Evolutionary conservation across 2,329 filamentous ascomycete species (phyloP), one percentile per base, ranked within the genome.

Genomic region (Orbilia brochopaga): DNA sequence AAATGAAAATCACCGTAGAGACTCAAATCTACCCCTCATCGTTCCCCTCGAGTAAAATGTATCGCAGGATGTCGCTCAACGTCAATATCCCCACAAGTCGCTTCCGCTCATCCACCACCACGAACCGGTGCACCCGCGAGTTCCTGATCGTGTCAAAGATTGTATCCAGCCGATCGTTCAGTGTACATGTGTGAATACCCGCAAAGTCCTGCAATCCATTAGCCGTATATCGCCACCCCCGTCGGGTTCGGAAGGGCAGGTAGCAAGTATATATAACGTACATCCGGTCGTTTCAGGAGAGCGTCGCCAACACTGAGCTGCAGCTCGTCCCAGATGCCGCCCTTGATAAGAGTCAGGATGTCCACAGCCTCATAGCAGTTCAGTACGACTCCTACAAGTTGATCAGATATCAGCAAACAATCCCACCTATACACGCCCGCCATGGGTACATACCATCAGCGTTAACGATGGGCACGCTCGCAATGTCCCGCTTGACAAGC

Each of bases 331-430:
- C 97, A 97, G 37, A 87, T 87, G 19, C 92, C 92, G 21, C 91
- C 92, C 80, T 95, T 96, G 81, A 99, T 96, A 76, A 96, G 88
- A 0, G 92, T 89, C 76, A 99, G 96, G 72, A 99, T 92, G 80
- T 99, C 94, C 56, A 99, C 92, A 1, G 94, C 91, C 81, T 99
- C 95, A 77, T 99, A 99, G 10, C 97, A 92, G 78, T 99, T 99
- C 74, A 97, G 86, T 0, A 99, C 87, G 32, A 86, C 82, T 56
- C 86, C 87, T 86, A 76, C 19, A 51, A 44, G n/a, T 48, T 57
- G 62, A 50, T 44, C 24, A 24, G 46, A 32, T 15, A 11, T 44
- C 27, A 37, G 35, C 15, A 10, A 11, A 35, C n/a, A 11, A 54
- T 7, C 30, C 8, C 37, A 17, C 54, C 10, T 1, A 27, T 17